Base-by-base conservation (phyloP, 78 protist genomes). In the Dictyostelium capitatum region DNA sequence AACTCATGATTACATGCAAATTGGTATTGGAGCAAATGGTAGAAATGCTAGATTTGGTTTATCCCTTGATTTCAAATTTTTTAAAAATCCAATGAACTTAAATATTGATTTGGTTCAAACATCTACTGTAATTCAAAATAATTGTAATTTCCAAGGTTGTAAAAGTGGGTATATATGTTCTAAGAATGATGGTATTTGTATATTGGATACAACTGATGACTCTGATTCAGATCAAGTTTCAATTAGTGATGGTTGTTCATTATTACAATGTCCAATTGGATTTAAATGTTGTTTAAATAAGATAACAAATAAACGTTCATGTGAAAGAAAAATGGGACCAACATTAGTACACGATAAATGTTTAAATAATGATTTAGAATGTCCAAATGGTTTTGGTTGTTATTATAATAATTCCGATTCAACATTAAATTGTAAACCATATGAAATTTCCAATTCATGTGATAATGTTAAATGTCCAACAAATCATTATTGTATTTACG, bases 11-110 rank as follows among this genome's bases (percentile, higher is more conserved):
- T 37, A 37, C 2, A 37, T 70, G 47, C 90, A 82, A 70, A 54
- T 82, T 37, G 90, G 90, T 19, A 1, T 51, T 20, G 90, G 90
- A 0, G 90, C 90, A 73, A 82, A 82, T 51, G 67, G 67, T 46
- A 82, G 70, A 48, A 82, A 82, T 47, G 46, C 46, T 25, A 81
- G 51, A 43, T 51, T 50, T 47, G 89, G 89, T 48, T 32, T 81
- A 19, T 37, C 43, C 1, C 1, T 37, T 37, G 43, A 37, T 37
- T 37, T 37, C 43, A 37, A 37, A 37, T 37, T 37, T 37, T 37
- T 37, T 3, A 2, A 2, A 37, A 37, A 37, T 2, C 6, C 1
- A 37, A 37, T 37, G 43, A 37, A 37, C 2, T 37, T 37, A 37
- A 37, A 37, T 37, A 37, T 37, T 37, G 43, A 37, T 37, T 37